Evolutionary conservation across 345 rosid species (phyloP).

Genomic region (Moricandia moricandioides): DNA sequence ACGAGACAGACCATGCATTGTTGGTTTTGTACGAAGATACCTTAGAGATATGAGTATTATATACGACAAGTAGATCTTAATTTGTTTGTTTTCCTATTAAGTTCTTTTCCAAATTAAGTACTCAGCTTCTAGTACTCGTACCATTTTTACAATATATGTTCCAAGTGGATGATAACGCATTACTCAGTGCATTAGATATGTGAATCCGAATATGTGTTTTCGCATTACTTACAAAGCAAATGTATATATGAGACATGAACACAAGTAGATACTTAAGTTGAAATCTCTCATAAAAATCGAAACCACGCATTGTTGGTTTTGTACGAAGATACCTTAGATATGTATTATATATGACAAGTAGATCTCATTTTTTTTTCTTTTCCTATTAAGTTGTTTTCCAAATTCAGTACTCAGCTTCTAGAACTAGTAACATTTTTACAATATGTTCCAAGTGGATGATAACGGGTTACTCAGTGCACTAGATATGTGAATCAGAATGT

Average conservation of each 20-base stretch:
- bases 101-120: constrained; percentile 1
- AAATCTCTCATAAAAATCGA: constrained; percentile 22
- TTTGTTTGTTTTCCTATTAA: not conserved
- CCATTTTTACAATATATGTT: constrained; percentile 4
- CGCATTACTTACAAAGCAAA: constrained; percentile 7
- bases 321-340: constrained; percentile 27
- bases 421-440: constrained; percentile 3
- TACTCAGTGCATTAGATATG: constrained; percentile 8
- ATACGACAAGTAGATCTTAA: constrained; percentile 19
- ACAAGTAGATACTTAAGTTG: constrained; percentile 28
- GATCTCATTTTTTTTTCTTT: constrained; percentile 9
- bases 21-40: constrained; percentile 29
- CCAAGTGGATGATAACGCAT: constrained; percentile 16
- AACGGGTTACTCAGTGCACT: constrained; percentile 8
- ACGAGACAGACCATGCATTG: constrained; percentile 22
- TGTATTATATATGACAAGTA: constrained; percentile 26
- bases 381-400: not conserved
- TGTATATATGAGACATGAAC: constrained; percentile 19
- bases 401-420: constrained; percentile 4
- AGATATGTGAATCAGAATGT: constrained; percentile 13
- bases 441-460: constrained; percentile 18
- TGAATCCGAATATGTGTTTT: constrained; percentile 5
- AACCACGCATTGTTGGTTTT: constrained; percentile 14
- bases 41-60: constrained; percentile 27
- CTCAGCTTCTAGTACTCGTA: constrained; percentile 16